These are phyloP conservation scores for Galeopsis tetrahit DNA, from an alignment of 257 asterid genomes.

Conservation along the genomic window DNA sequence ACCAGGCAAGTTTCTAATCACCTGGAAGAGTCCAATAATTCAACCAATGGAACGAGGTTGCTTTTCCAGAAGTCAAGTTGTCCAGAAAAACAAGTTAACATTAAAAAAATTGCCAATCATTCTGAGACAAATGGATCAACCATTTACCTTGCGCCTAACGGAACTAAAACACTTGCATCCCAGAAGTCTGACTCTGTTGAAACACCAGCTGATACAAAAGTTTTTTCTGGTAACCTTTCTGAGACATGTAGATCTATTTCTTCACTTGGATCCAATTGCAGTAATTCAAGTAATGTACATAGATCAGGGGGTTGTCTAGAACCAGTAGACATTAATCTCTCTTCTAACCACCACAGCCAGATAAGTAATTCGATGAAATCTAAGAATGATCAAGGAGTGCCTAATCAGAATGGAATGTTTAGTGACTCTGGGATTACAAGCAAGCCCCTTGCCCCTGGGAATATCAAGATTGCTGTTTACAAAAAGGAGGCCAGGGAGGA, in stretches of 20 bases:
- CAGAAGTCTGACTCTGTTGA: slow-evolving; percentile 33
- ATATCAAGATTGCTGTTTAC: slow-evolving; percentile 46
- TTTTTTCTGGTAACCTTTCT: slow-evolving; percentile 30
- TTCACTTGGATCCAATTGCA: slow-evolving; percentile 39
- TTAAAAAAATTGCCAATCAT: slow-evolving; percentile 35
- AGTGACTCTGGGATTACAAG: slow-evolving; percentile 41
- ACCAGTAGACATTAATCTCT: slow-evolving; percentile 36
- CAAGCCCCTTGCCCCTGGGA: slow-evolving; percentile 50
- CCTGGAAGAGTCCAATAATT: slow-evolving; percentile 40
- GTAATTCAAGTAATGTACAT: slow-evolving; percentile 38
- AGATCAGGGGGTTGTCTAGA: slow-evolving; percentile 41
- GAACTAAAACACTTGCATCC: slow-evolving; percentile 33
- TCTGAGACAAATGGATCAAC: slow-evolving; percentile 31
- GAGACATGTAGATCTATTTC: slow-evolving; percentile 27
- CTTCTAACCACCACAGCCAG: slow-evolving; percentile 45
- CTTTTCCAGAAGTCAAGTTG: slow-evolving; percentile 38
- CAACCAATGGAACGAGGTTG: slow-evolving; percentile 42
- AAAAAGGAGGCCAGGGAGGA: slow-evolving; percentile 50
- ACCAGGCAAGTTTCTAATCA: slow-evolving; percentile 41
- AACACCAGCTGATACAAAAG: slow-evolving; percentile 31
- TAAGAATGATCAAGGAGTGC: slow-evolving; percentile 45
- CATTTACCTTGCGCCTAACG: slow-evolving; percentile 31
- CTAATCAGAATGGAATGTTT: slow-evolving; percentile 41
- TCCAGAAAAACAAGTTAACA: slow-evolving; percentile 38
- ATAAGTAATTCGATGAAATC: slow-evolving; percentile 35